Conservation (phyloP, 78 protist genomes). For the Dictyostelium discoideum region DNA sequence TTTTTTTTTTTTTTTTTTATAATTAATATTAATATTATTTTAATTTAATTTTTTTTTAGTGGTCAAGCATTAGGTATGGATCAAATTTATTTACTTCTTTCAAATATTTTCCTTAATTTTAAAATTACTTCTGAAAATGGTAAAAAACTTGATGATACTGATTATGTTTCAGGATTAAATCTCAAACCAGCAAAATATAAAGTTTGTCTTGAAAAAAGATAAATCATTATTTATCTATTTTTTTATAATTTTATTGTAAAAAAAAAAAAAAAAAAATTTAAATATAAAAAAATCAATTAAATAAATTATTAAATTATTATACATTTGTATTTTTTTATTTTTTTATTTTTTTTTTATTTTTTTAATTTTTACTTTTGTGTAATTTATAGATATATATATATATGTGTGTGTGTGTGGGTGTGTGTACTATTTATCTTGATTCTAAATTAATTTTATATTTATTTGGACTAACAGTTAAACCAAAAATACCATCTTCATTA, state of each 20-base stretch:
- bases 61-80: conserved; percentile 38
- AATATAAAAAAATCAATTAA: neutral
- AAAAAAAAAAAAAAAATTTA: neutral
- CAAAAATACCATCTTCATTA: conserved; percentile 14
- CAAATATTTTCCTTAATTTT: conserved; percentile 45
- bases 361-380: too few relatives aligned
- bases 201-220: conserved; percentile 27
- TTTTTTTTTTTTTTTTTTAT: neutral
- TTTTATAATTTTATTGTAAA: too few relatives aligned
- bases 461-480: conserved; percentile 23
- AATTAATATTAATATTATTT: too few relatives aligned
- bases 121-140: neutral
- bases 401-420: too few relatives aligned
- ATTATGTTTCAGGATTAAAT: conserved; percentile 32
- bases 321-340: too few relatives aligned
- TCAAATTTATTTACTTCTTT: neutral
- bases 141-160: conserved; percentile 42
- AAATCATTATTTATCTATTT: neutral
- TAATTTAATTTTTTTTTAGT: neutral
- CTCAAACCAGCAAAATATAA: conserved; percentile 7
- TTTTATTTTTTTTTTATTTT: too few relatives aligned
- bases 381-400: too few relatives aligned
- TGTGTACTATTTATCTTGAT: neutral
- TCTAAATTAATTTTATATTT: neutral
- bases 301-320: neutral